Percentiles rank a stretch among this genome's conserved stretches.
phyloP scores from a whole-genome alignment of 208 protist species.

The Wallacemonas collosoma region DNA sequence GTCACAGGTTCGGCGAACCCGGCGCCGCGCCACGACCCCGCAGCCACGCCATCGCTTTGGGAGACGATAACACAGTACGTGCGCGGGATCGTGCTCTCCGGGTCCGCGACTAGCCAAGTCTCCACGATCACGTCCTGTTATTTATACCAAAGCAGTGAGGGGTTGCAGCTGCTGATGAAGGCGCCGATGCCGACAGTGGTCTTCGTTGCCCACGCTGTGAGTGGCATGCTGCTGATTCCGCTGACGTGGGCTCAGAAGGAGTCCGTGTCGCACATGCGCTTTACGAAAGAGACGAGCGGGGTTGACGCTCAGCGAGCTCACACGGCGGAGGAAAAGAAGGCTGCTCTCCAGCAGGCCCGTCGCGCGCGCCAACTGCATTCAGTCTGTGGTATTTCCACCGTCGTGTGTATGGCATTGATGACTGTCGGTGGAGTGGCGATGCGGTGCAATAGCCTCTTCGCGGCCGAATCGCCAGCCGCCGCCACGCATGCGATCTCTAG shows the following conservation, averaged over 20 bases:
- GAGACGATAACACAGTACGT: not conserved
- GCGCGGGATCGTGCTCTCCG: not conserved
- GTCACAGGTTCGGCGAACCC: not conserved
- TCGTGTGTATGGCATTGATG: constrained; percentile 8
- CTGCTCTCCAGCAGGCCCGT: constrained; percentile 4
- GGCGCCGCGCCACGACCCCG: not conserved
- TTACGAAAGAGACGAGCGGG: not conserved
- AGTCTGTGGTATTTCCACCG: constrained; percentile 11
- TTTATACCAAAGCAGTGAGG: constrained; percentile 31
- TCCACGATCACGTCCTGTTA: constrained; percentile 16
- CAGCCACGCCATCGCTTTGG: not conserved
- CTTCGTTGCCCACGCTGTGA: constrained; percentile 20
- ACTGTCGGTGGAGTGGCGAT: constrained; percentile 19
- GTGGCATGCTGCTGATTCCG: constrained; percentile 24
- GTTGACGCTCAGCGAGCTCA: not conserved
- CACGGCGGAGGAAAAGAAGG: constrained; percentile 17
- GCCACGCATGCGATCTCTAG: constrained; percentile 4
- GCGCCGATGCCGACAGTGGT: constrained; percentile 19
- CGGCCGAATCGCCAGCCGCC: not conserved
- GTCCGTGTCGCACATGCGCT: constrained; percentile 26
- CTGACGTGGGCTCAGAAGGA: constrained; percentile 34
- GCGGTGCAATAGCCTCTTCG: constrained; percentile 22
- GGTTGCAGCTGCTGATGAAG: constrained; percentile 39
- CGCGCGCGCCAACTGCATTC: constrained; percentile 1
- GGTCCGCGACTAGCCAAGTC: not conserved